A percentile compares a stretch with the other conserved stretches of the same genome.
Conservation (phyloP, 108 stramenopile genomes). For the Stephanodiscus triporus region DNA sequence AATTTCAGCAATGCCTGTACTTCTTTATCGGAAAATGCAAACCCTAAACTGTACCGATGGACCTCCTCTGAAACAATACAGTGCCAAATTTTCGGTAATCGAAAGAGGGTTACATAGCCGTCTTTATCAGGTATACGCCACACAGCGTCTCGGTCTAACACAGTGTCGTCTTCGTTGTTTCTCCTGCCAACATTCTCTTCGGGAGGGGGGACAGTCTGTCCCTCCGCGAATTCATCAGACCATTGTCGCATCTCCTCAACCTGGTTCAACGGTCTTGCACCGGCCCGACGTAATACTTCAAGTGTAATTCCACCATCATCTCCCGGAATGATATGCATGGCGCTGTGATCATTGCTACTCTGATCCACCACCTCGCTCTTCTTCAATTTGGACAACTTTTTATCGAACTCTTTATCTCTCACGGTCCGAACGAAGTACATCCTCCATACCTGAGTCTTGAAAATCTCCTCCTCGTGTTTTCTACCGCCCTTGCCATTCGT, state of each 20-base stretch:
- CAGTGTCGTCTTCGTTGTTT: not conserved
- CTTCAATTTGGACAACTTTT: constrained; percentile 59
- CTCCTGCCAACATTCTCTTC: not conserved
- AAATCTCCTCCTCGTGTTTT: constrained; percentile 29
- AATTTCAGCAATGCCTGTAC: constrained; percentile 41
- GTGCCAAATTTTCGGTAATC: constrained; percentile 45
- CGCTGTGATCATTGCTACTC: constrained; percentile 39
- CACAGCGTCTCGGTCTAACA: constrained; percentile 32
- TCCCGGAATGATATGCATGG: constrained; percentile 55
- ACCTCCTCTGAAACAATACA: constrained; percentile 54
- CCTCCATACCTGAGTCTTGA: constrained; percentile 43
- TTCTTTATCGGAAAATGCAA: constrained; percentile 54
- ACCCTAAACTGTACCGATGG: constrained; percentile 54
- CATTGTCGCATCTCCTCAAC: constrained; percentile 39
- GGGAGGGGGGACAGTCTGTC: constrained; percentile 3
- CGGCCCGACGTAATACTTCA: constrained; percentile 42
- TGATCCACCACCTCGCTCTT: constrained; percentile 43
- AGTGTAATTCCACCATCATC: constrained; percentile 43
- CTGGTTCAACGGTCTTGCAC: constrained; percentile 35
- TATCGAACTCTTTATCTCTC: constrained; percentile 77
- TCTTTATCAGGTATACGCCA: constrained; percentile 50
- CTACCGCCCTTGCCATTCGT: not conserved
- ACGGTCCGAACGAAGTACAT: constrained; percentile 45
- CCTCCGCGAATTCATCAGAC: constrained; percentile 42
- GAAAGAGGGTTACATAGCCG: constrained; percentile 50